These are phyloP conservation scores for Vitis riparia DNA, from an alignment of 164 flowering plant species.

Conservation along the genomic window DNA sequence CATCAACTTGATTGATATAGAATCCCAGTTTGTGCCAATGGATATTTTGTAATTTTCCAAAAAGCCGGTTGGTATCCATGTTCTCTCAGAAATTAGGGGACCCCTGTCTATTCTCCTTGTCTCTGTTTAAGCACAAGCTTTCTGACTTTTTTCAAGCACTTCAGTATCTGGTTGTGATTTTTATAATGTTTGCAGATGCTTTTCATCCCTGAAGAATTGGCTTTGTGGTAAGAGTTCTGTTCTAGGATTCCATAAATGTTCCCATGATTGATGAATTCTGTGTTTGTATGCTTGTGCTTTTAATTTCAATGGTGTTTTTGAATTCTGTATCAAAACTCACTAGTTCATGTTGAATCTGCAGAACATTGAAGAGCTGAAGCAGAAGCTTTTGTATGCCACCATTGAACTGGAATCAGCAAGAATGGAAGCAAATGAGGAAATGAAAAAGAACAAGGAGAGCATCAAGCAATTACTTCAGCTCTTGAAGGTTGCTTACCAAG, in stretches of 20 bases:
- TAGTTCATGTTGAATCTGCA: constrained; percentile 23
- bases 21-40: neutral
- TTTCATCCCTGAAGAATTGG: neutral
- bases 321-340: neutral
- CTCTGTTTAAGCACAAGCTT: neutral
- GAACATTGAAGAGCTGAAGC: constrained; percentile 53
- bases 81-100: neutral
- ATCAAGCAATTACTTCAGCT: constrained; percentile 38
- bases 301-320: neutral
- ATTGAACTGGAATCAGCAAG: constrained; percentile 53
- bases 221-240: neutral
- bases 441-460: constrained; percentile 44
- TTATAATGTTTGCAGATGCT: neutral
- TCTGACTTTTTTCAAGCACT: neutral
- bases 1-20: constrained; percentile 1
- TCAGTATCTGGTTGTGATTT: neutral
- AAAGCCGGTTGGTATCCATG: neutral
- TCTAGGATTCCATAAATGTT: neutral
- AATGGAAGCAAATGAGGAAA: constrained; percentile 46
- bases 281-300: neutral
- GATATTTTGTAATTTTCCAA: neutral
- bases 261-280: neutral
- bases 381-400: constrained; percentile 41
- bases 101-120: neutral
- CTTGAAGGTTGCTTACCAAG: constrained; percentile 45